These are phyloP conservation scores for Chaetomium sp. DNA, from an alignment of 2,329 filamentous ascomycete species.

Conservation along the genomic window DNA sequence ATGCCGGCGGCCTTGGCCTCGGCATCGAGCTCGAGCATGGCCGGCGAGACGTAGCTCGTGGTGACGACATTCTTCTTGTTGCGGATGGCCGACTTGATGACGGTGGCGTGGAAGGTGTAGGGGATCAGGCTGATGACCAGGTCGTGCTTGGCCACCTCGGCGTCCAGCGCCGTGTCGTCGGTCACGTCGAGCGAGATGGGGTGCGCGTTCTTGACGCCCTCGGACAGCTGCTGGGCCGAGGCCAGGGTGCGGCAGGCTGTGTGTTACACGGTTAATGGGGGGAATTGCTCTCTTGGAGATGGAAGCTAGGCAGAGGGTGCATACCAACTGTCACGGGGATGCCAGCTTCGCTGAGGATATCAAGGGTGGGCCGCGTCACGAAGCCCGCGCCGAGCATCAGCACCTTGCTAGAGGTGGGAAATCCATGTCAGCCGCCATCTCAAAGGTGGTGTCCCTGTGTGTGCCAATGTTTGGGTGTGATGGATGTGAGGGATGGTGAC, in stretches of 20 bases:
- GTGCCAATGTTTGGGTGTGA: not conserved
- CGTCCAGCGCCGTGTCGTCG: slow-evolving; percentile 74
- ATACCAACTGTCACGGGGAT: slow-evolving; percentile 67
- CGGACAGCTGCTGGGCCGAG: slow-evolving; percentile 72
- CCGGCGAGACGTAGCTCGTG: slow-evolving; percentile 88
- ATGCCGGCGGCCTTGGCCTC: slow-evolving; percentile 87
- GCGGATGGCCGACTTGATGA: slow-evolving; percentile 91
- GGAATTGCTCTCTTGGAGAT: not conserved
- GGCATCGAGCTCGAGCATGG: slow-evolving; percentile 86
- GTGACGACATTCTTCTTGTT: slow-evolving; percentile 97
- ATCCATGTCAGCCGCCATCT: slow-evolving; percentile 20
- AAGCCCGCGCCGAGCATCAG: slow-evolving; percentile 57
- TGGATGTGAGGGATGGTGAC: not conserved
- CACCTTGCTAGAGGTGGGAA: slow-evolving; percentile 37
- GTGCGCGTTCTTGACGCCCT: slow-evolving; percentile 69
- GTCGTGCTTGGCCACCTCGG: slow-evolving; percentile 76
- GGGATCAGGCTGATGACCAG: slow-evolving; percentile 83
- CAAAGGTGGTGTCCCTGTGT: not conserved
- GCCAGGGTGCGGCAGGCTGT: slow-evolving; percentile 56
- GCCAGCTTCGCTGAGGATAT: slow-evolving; percentile 62
- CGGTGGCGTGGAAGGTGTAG: slow-evolving; percentile 83
- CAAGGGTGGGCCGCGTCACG: slow-evolving; percentile 65
- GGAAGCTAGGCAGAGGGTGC: slow-evolving; percentile 28
- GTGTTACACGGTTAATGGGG: slow-evolving; percentile 5
- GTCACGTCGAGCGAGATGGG: slow-evolving; percentile 85